Conservation (phyloP, 129 eudicot species). For the Dittrichia graveolens region DNA sequence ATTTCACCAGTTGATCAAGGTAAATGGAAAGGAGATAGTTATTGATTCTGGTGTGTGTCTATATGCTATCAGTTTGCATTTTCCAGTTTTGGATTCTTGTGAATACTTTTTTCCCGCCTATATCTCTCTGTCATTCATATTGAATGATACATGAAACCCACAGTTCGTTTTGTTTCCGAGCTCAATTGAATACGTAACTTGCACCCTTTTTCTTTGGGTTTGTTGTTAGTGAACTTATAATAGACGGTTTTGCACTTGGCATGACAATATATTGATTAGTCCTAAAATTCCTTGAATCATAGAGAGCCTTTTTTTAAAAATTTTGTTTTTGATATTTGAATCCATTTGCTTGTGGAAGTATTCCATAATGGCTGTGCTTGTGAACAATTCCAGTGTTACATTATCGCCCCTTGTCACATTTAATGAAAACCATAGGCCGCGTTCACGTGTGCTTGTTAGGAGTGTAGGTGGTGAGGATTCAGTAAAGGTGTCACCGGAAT, state of each 20-base stretch:
- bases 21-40: conserved; percentile 10
- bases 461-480: conserved; percentile 41
- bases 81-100: not conserved
- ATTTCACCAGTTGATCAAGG: too few relatives aligned
- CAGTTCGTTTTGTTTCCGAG: conserved; percentile 14
- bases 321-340: not conserved
- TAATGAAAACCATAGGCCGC: conserved; percentile 31
- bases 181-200: conserved; percentile 24
- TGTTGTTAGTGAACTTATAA: conserved; percentile 2
- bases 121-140: conserved; percentile 23
- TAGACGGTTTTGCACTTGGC: not conserved
- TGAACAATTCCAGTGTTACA: conserved; percentile 15
- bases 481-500: conserved; percentile 30
- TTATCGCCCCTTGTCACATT: conserved; percentile 33
- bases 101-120: not conserved
- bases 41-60: conserved; percentile 26
- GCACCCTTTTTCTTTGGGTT: conserved; percentile 1
- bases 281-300: not conserved
- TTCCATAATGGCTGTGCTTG: conserved; percentile 23
- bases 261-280: not conserved
- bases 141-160: conserved; percentile 30
- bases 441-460: conserved; percentile 31
- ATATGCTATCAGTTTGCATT: not conserved
- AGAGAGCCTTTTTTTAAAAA: not conserved
- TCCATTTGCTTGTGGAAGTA: not conserved